Conservation (phyloP, 1,284 basidiomycete genomes). For the Cryptococcus sp. region DNA sequence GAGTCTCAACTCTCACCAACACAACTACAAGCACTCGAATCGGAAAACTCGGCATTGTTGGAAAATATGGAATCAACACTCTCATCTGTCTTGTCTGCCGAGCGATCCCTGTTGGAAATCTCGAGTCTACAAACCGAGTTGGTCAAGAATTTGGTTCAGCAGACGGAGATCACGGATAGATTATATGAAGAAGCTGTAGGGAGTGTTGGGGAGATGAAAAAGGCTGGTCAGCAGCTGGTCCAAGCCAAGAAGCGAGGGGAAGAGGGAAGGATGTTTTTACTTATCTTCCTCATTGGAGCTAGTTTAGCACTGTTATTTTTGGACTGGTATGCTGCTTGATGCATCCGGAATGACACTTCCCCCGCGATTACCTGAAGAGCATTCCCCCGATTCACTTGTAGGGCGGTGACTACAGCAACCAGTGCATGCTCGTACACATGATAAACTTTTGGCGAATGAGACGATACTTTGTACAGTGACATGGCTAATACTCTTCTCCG, state of each 20-base stretch:
- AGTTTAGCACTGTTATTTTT: constrained; percentile 54
- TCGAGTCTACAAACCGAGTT: constrained; percentile 56
- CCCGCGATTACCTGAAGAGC: too few species aligned
- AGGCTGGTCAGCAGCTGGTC: constrained; percentile 54
- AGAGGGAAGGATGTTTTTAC: constrained; percentile 52
- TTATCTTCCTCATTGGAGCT: constrained; percentile 54
- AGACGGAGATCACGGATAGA: constrained; percentile 54
- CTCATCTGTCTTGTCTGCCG: constrained; percentile 51
- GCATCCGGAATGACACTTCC: background rate
- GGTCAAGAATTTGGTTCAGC: constrained; percentile 53
- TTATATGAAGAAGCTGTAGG: constrained; percentile 55
- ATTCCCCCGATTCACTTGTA: too few species aligned
- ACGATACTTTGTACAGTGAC: background rate
- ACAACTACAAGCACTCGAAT: constrained; percentile 55
- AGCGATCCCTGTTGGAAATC: constrained; percentile 54
- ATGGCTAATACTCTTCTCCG: background rate
- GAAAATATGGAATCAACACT: constrained; percentile 52
- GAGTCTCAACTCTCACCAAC: constrained; percentile 39
- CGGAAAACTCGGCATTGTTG: constrained; percentile 53
- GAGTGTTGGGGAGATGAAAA: constrained; percentile 51
- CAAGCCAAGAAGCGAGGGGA: constrained; percentile 53
- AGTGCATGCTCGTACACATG: background rate
- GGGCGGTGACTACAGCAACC: background rate
- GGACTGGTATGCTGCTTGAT: constrained; percentile 49
- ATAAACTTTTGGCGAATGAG: background rate